Evolutionary conservation across 805 yeast species (phyloP).

Genomic region (Yarrowia sp.): DNA sequence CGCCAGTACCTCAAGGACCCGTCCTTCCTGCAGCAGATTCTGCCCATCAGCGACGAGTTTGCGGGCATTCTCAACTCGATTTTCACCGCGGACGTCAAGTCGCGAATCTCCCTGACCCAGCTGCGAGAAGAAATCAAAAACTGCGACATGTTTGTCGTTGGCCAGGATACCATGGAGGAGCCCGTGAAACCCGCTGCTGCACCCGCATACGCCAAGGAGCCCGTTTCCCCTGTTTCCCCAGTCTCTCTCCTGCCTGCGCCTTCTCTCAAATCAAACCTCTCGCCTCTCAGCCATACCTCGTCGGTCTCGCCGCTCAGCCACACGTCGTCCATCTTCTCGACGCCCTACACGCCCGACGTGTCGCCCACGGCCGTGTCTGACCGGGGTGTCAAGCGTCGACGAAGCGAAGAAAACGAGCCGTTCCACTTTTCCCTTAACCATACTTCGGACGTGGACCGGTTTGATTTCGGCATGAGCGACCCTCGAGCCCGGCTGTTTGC

Average conservation of each 20-base stretch:
- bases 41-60: constrained; percentile 74
- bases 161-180: not conserved
- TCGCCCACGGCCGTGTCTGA: constrained; percentile 15
- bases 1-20: constrained; percentile 65
- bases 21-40: constrained; percentile 62
- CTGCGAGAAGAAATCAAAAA: constrained; percentile 40
- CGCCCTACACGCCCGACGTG: constrained; percentile 30
- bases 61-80: constrained; percentile 48
- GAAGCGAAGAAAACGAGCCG: constrained; percentile 20
- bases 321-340: constrained; percentile 26
- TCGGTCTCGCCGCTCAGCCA: constrained; percentile 14
- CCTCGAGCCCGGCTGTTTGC: constrained; percentile 22
- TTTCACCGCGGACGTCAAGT: constrained; percentile 1
- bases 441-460: constrained; percentile 23
- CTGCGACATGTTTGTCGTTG: constrained; percentile 11
- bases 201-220: not conserved
- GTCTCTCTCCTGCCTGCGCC: constrained; percentile 33
- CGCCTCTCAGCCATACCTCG: constrained; percentile 19
- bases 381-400: constrained; percentile 26
- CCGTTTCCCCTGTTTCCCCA: not conserved
- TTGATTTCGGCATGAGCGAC: constrained; percentile 31
- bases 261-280: constrained; percentile 31
- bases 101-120: constrained; percentile 27
- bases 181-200: not conserved
- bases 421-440: constrained; percentile 31